Base-by-base conservation (phyloP, 225 moss, liverwort and hornwort genomes). In the Pleurozium schreberi region DNA sequence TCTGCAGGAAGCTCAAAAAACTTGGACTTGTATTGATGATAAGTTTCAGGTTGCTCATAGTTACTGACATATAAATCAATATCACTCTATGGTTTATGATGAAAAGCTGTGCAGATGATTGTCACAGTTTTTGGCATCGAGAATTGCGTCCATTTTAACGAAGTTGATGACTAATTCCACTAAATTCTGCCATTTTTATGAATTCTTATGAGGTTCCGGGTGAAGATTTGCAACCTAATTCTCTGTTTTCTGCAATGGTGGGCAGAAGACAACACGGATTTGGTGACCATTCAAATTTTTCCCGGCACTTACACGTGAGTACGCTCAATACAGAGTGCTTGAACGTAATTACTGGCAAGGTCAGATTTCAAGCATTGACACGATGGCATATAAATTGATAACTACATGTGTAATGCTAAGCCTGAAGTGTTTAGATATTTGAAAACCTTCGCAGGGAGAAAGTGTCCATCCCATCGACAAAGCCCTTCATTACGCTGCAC, bases 301-400 rank as follows among this genome's bases (percentile, higher is more conserved):
- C 13, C 94, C 55, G 95, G 94, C 75, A 92, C 80, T 18, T 95
- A 95, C 87, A 90, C 53, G 95, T 95, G 91, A 83, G 88, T 83
- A 74, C 52, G 12, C 65, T 53, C 65, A 89, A 90, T 89, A 38
- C 80, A 71, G 60, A 34, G 45, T 57, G 65, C 69, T 58, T 57
- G 80, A 45, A 60, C 45, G 59, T 43, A 42, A 26, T 57, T 42
- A 16, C 33, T 30, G 58, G 18, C 57, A 57, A 5, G 57, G 43
- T 83, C 42, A 53, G 79, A 75, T 63, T 60, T 59, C 49, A 25
- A 75, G 53, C 53, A 62, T 33, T 42, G 34, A 31, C 61, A 59
- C n/a, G n/a, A n/a, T 87, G 68, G 38, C 55, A 33, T 42, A 65
- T 78, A 36, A 34, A 43, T 21, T 18, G 43, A 13, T 31, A 65